A percentile compares a stretch with the other conserved stretches of the same genome.
Conservation (phyloP, 2,329 filamentous ascomycete genomes). For the Botrytis aclada region DNA sequence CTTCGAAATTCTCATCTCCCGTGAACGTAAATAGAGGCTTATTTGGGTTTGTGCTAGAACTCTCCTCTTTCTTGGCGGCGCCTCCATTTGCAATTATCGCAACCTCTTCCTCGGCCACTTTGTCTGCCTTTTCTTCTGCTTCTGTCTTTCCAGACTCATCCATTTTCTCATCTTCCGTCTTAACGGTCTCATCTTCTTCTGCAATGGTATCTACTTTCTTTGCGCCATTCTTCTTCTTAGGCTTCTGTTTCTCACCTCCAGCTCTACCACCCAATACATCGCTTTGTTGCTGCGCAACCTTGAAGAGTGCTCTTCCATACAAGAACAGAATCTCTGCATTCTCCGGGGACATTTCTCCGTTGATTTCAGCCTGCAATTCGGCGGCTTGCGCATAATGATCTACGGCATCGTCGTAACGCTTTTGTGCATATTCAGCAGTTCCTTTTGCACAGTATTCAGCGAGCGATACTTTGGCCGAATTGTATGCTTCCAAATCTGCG, state of each 20-base stretch:
- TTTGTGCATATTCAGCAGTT: slow-evolving; percentile 80
- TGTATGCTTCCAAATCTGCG: slow-evolving; percentile 32
- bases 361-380: slow-evolving; percentile 84
- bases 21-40: slow-evolving; percentile 89
- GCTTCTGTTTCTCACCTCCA: slow-evolving; percentile 51
- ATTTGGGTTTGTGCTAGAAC: slow-evolving; percentile 44
- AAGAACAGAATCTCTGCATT: slow-evolving; percentile 94
- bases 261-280: slow-evolving; percentile 88
- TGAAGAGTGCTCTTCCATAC: slow-evolving; percentile 91
- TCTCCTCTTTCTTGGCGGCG: slow-evolving; percentile 38
- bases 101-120: slow-evolving; percentile 47
- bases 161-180: slow-evolving; percentile 50
- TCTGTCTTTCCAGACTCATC: slow-evolving; percentile 43
- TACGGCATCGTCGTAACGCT: slow-evolving; percentile 80
- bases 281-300: slow-evolving; percentile 89
- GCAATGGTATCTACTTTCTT: slow-evolving; percentile 42
- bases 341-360: slow-evolving; percentile 84
- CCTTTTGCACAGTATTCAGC: slow-evolving; percentile 76
- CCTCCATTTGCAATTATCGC: slow-evolving; percentile 39
- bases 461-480: slow-evolving; percentile 57
- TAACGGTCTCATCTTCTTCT: slow-evolving; percentile 53
- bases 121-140: slow-evolving; percentile 43
- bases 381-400: slow-evolving; percentile 87
- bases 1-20: slow-evolving; percentile 90
- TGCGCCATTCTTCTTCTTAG: slow-evolving; percentile 42